These are phyloP conservation scores for Aureobasidium sp. DNA, from an alignment of 2,329 filamentous ascomycete species.

Conservation along the genomic window DNA sequence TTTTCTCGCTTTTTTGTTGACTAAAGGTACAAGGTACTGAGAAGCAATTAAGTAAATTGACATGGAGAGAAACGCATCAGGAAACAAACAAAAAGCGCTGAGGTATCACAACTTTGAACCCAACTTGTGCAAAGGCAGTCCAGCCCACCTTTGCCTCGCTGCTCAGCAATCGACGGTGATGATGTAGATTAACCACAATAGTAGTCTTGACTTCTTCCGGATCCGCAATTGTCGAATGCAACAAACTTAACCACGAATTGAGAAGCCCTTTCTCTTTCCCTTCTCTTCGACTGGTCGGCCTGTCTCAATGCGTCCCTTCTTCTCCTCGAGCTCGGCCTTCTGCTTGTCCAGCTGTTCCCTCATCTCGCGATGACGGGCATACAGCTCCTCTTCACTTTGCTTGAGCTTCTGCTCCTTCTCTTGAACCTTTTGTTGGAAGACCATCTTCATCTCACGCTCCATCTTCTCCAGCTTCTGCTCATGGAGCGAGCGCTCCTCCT, in stretches of 20 bases:
- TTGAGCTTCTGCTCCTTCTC: conserved; percentile 99
- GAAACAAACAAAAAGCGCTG: conserved; percentile 22
- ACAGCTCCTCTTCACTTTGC: conserved; percentile 98
- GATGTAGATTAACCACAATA: conserved; percentile 26
- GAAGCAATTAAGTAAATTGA: conserved; percentile 17
- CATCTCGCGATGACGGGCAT: conserved; percentile 98
- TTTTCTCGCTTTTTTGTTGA: conserved; percentile 9
- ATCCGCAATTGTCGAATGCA: neutral
- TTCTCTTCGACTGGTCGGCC: conserved; percentile 95
- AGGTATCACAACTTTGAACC: conserved; percentile 27
- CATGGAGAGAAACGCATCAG: conserved; percentile 16
- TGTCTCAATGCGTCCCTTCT: conserved; percentile 92
- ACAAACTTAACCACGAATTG: conserved; percentile 56
- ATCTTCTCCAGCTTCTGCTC: conserved; percentile 99
- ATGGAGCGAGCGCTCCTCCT: conserved; percentile 95
- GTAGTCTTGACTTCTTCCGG: conserved; percentile 18
- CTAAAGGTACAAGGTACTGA: conserved; percentile 10
- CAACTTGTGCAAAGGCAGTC: conserved; percentile 18
- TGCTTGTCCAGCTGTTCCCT: conserved; percentile 98
- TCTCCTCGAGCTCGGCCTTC: conserved; percentile 91
- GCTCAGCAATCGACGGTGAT: conserved; percentile 18
- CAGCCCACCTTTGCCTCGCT: conserved; percentile 11
- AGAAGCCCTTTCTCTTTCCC: conserved; percentile 98
- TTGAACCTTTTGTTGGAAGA: conserved; percentile 99
- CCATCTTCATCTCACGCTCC: conserved; percentile 99